These are phyloP conservation scores for Artemisia tridentata DNA, from an alignment of 129 eudicot species.

Conservation along the genomic window DNA sequence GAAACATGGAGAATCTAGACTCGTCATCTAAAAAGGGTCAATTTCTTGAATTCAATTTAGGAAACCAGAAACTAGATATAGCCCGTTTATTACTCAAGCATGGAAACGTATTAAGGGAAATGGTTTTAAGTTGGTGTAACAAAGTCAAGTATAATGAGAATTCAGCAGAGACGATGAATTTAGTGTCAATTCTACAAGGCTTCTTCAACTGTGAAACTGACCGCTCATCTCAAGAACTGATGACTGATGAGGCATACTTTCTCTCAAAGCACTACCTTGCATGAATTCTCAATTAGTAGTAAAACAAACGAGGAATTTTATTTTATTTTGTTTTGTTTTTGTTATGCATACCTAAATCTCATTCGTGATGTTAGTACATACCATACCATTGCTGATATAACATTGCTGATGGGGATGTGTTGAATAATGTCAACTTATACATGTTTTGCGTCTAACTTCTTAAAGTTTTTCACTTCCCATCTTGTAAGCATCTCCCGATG, in stretches of 20 bases:
- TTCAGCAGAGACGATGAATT: background rate
- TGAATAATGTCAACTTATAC: too few species aligned
- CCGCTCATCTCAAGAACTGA: background rate
- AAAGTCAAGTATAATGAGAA: background rate
- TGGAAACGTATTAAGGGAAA: background rate
- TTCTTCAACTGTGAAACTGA: background rate
- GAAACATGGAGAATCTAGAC: background rate
- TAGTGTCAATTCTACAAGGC: background rate
- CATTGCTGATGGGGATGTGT: too few species aligned
- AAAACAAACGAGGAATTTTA: too few species aligned
- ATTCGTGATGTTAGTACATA: too few species aligned
- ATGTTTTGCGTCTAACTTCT: background rate
- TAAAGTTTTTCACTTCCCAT: too few species aligned
- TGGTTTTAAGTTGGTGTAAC: slow-evolving; percentile 10
- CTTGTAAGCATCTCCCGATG: too few species aligned
- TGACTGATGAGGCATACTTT: background rate
- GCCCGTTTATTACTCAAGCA: background rate
- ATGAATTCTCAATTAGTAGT: too few species aligned
- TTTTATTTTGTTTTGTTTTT: too few species aligned
- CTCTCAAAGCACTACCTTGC: too few species aligned
- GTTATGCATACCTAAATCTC: too few species aligned
- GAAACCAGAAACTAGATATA: slow-evolving; percentile 6
- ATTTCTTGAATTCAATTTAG: slow-evolving; percentile 7
- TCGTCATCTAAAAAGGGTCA: slow-evolving; percentile 1
- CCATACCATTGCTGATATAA: too few species aligned